Base-by-base conservation (phyloP, 108 stramenopile species). In the Cyclotella distinguenda region DNA sequence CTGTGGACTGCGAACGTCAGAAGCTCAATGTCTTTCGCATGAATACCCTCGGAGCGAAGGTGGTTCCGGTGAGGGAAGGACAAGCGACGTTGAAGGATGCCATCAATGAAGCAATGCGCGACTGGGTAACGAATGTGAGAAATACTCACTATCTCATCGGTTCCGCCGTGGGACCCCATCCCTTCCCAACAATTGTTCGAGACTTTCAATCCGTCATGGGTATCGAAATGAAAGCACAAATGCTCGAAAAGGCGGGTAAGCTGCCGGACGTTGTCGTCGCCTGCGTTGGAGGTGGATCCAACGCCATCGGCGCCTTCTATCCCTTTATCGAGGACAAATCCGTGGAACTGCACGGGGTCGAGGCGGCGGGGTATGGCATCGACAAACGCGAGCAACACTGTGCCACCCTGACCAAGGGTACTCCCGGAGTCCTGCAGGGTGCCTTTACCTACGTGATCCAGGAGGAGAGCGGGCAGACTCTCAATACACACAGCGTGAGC, bases 81-180 rank as follows among this genome's bases (percentile, higher is more conserved):
- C 86, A 90, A 64, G 64, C 84, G 35, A 98, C 96, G 12, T 73
- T 98, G 36, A 98, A 98, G 86, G 97, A 98, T 72, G 97, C 97
- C 55, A 96, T 98, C 83, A 98, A 97, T 70, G 97, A 98, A 79
- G 97, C 96, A 36, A 96, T 98, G 94, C 86, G 96, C 21, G 97
- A 98, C 80, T 98, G 96, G 96, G 95, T 98, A 6, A 97, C 97
- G 46, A 98, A 97, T 58, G 96, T 98, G 18, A 85, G 91, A 43
- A 78, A 90, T 61, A 97, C 97, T 22, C 96, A 98, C 68, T 98
- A 98, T 73, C 73, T 98, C 33, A 97, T 98, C 70, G 97, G 97
- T 12, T 95, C 94, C 35, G 97, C 96, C 18, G 96, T 97, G 43
- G 97, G 97, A 52, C 96, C 97, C 32, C 95, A 97, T 80, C 97